phyloP scores from a whole-genome alignment of 106 monocot species.

The Dendrobium huoshanense region DNA sequence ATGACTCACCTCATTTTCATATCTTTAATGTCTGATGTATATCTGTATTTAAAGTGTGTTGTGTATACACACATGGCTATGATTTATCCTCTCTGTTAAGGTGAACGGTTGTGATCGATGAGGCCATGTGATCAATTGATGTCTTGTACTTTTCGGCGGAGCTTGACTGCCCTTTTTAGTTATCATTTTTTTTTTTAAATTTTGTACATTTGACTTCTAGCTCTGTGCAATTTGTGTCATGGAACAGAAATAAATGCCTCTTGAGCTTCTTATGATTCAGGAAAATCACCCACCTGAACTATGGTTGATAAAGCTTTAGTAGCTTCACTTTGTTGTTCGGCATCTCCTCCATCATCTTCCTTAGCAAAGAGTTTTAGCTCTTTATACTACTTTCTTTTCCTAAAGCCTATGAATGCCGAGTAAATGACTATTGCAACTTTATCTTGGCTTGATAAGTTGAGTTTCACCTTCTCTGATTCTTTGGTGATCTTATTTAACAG shows the following conservation, averaged over 20 bases:
- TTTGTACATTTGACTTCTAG: conserved; percentile 28
- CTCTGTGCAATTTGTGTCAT: conserved; percentile 15
- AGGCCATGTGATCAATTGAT: too few relatives aligned
- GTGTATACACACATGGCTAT: too few relatives aligned
- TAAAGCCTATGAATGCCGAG: conserved; percentile 54
- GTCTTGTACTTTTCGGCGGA: too few relatives aligned
- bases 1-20: too few relatives aligned
- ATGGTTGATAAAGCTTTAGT: conserved; percentile 43
- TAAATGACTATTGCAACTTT: conserved; percentile 56
- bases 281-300: conserved; percentile 48
- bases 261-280: conserved; percentile 19
- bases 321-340: conserved; percentile 17
- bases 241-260: conserved; percentile 24
- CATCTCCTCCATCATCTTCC: background rate
- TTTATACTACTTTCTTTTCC: conserved; percentile 26
- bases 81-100: too few relatives aligned
- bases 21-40: too few relatives aligned
- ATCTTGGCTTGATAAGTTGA: conserved; percentile 14
- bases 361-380: conserved; percentile 12
- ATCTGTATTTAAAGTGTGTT: too few relatives aligned
- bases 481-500: conserved; percentile 1
- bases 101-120: too few relatives aligned
- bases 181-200: conserved; percentile 16
- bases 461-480: conserved; percentile 9
- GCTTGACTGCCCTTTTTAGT: too few relatives aligned